Evolutionary conservation across 345 rosid genomes (phyloP), one percentile per base, ranked within the genome.

Genomic region (Draba incana): DNA sequence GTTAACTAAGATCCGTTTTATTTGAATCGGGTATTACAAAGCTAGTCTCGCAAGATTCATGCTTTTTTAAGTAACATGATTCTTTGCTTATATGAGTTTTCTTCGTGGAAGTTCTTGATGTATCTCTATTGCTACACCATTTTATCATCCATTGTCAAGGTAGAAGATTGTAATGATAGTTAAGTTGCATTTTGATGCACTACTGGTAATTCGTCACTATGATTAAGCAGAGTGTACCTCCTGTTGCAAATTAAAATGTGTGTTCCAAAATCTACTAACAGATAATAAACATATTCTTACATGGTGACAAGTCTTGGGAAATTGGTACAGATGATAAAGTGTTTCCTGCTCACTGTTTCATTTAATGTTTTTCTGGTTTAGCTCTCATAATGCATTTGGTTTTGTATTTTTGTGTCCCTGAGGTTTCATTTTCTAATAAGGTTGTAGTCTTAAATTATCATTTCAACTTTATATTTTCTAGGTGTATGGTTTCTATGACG

Each of bases 401-500:
- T 27, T 65, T 65, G n/a, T 23, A 42, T 30, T 20, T 20, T 48
- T 57, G 28, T 48, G 61, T 13, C 43, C 25, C 31, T 43, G 61
- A 31, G 14, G 10, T 52, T 41, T 65, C 47, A 10, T 27, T 16
- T 74, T 66, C 25, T 4, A 15, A 2, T 24, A 11, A 28, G 28
- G 24, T 42, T 10, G 6, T 30, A 54, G 25, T 30, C 41, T 50
- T 33, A 45, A 44, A 11, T 13, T 59, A 4, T 51, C 41, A 44
- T 30, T 64, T 37, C 55, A 58, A 50, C 41, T 49, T 72, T 57
- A 15, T 20, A 8, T n/a, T 35, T 70, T 4, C 16, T 50, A 95
- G 99, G 99, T 95, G 43, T 95, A 95, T 68, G 99, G 98, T 69
- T 95, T 95, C 82, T 95, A 95, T 78, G 99, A 95, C 37, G 99